A percentile compares a stretch with the other conserved stretches of the same genome.
Conservation (phyloP, 1,284 basidiomycete genomes). For the Sutorius eximius region DNA sequence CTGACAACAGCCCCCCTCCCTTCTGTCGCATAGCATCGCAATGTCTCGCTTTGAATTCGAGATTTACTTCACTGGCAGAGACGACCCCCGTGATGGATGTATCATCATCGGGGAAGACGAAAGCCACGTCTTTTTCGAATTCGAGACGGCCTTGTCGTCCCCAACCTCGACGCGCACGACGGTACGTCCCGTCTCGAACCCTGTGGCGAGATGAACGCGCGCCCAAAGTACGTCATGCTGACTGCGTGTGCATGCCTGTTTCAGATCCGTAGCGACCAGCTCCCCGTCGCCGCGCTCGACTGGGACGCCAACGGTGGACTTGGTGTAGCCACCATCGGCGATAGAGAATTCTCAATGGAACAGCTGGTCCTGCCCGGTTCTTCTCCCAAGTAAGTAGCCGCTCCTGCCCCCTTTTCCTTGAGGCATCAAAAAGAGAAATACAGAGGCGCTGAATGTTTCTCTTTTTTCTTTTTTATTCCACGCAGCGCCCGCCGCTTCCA, state of each 20-base stretch:
- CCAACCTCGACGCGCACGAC: constrained; percentile 46
- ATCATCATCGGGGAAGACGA: constrained; percentile 66
- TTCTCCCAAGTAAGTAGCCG: constrained; percentile 41
- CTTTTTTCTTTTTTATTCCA: constrained; percentile 16
- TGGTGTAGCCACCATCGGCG: constrained; percentile 56
- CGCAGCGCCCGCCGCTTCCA: constrained; percentile 59
- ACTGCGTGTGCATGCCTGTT: background rate
- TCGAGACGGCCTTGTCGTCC: constrained; percentile 49
- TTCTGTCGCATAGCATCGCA: background rate
- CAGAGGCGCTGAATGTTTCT: constrained; percentile 6
- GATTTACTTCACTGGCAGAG: constrained; percentile 67
- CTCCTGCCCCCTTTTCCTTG: background rate
- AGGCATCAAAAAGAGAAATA: background rate
- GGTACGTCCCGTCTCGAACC: constrained; percentile 36
- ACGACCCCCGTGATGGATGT: constrained; percentile 62
- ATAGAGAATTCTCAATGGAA: constrained; percentile 58
- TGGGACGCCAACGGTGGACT: constrained; percentile 57
- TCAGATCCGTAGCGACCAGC: constrained; percentile 50
- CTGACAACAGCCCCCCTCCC: constrained; percentile 5
- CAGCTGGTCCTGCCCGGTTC: constrained; percentile 58
- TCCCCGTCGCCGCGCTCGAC: constrained; percentile 58
- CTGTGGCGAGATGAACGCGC: background rate
- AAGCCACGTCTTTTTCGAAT: constrained; percentile 61
- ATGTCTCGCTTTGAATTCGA: constrained; percentile 45
- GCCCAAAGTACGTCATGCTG: background rate